Evolutionary conservation across 169 alveolate species (phyloP).

Genomic region (Cryptosporidium muris): DNA sequence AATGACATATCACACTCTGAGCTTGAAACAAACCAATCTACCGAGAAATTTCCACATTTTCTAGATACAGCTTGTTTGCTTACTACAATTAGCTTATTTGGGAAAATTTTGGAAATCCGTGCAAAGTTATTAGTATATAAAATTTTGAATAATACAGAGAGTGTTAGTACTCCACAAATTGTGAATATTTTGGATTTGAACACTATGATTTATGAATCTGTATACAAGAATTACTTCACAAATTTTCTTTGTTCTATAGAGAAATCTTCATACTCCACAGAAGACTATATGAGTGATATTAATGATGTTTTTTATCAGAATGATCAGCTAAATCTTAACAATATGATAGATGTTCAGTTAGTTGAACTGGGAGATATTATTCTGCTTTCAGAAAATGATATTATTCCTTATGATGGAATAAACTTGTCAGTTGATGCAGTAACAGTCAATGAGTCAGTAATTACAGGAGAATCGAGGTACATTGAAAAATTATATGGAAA

Average conservation of each 20-base stretch:
- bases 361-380: constrained; percentile 56
- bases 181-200: neutral
- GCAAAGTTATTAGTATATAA: constrained; percentile 23
- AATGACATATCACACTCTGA: too few species aligned
- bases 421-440: constrained; percentile 18
- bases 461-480: constrained; percentile 55
- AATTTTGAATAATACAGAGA: constrained; percentile 13
- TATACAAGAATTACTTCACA: constrained; percentile 45
- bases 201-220: constrained; percentile 7
- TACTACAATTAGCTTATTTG: constrained; percentile 53
- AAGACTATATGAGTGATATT: neutral
- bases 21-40: neutral
- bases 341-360: constrained; percentile 6
- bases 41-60: constrained; percentile 57
- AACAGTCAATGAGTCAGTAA: constrained; percentile 43
- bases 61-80: constrained; percentile 65
- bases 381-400: constrained; percentile 15
- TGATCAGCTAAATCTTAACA: neutral
- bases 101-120: constrained; percentile 55
- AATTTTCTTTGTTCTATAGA: constrained; percentile 1
- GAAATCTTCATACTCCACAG: neutral
- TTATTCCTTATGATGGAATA: constrained; percentile 70
- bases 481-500: constrained; percentile 67
- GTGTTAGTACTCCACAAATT: constrained; percentile 1
- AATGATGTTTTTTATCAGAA: neutral